Base-by-base conservation (phyloP, 768 basidiomycete species). In the Tulasnella sp. region DNA sequence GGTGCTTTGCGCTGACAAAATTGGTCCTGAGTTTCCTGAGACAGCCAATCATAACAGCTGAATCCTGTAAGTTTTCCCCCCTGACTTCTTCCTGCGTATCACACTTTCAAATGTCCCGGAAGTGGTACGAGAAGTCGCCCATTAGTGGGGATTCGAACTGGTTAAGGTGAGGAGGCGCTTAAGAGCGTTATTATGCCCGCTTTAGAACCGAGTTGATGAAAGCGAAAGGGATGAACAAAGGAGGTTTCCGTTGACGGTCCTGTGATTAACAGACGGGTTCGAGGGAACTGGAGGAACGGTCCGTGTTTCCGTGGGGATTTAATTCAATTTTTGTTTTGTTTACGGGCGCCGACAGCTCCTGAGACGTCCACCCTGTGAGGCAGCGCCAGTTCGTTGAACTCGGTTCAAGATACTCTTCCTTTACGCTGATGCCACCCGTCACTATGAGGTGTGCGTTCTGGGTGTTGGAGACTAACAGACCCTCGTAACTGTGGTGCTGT, bases 161-260 rank as follows among this genome's bases (percentile, higher is more conserved):
- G 26, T 67, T 67, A 67, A 35, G 32, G 61, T 67, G 61, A 29
- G 32, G 29, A 67, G 61, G 61, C 61, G 61, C 61, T 67, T 67
- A 67, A 51, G 29, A 67, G 44, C 0, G 57, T 10, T 26, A 29
- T n/a, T 35, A 29, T 67, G 61, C 32, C 61, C n/a, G 61, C 10
- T 67, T 67, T 1, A 29, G 57, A 57, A 5, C 29, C 32, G 10
- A 67, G 61, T 29, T 29, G 5, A 13, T 67, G 11, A 35, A 67
- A 67, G 61, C 61, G 6, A 67, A 26, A 44, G 44, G 44, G 44
- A 13, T 44, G 61, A 10, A 20, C 61, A 35, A 67, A 51, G 51
- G n/a, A 51, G 51, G 61, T 35, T 67, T 67, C 26, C 26, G 61
- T 26, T 67, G 61, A 26, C 51, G 51, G 10, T 20, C 51, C 51